phyloP scores from a whole-genome alignment of 1,284 basidiomycete species.

The Cutaneotrichosporon dermatis region DNA sequence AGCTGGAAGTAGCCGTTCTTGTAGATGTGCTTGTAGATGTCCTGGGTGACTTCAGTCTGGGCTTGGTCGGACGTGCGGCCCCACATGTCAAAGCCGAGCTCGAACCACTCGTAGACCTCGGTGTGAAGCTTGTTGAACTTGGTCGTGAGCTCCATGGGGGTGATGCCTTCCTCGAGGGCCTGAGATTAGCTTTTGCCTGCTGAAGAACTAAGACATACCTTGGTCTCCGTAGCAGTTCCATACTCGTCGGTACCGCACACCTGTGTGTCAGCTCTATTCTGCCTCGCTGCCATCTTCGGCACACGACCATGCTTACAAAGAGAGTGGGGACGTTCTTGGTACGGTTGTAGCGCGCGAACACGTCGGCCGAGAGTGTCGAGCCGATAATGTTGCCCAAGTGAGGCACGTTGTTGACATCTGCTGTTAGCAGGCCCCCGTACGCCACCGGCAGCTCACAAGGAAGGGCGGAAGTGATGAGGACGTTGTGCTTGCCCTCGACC shows the following conservation, averaged over 20 bases:
- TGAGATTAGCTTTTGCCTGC: no score
- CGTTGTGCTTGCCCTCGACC: constrained; percentile 74
- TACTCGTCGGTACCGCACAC: constrained; percentile 99
- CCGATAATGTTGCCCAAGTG: constrained; percentile 99
- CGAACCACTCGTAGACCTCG: constrained; percentile 73
- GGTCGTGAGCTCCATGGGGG: constrained; percentile 83
- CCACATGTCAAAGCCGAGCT: constrained; percentile 87
- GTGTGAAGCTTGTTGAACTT: constrained; percentile 88
- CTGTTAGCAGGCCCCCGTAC: no score
- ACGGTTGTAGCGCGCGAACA: constrained; percentile 79
- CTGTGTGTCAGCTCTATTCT: constrained; percentile 52
- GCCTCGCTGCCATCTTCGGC: neutral
- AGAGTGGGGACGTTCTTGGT: constrained; percentile 52
- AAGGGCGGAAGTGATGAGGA: constrained; percentile 91
- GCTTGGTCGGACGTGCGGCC: constrained; percentile 86
- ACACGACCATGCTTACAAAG: constrained; percentile 33
- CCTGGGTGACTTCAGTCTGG: constrained; percentile 91
- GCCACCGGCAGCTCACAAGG: no score
- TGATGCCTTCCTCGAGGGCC: constrained; percentile 81
- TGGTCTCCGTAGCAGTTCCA: constrained; percentile 94
- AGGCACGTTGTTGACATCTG: constrained; percentile 94
- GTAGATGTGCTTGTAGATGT: constrained; percentile 76
- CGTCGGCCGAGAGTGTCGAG: constrained; percentile 77
- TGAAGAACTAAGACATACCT: constrained; percentile 41
- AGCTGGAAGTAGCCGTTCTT: constrained; percentile 71